phyloP scores from a whole-genome alignment of 2,329 filamentous ascomycete genomes.

The Teratosphaeria epicoccoides region DNA sequence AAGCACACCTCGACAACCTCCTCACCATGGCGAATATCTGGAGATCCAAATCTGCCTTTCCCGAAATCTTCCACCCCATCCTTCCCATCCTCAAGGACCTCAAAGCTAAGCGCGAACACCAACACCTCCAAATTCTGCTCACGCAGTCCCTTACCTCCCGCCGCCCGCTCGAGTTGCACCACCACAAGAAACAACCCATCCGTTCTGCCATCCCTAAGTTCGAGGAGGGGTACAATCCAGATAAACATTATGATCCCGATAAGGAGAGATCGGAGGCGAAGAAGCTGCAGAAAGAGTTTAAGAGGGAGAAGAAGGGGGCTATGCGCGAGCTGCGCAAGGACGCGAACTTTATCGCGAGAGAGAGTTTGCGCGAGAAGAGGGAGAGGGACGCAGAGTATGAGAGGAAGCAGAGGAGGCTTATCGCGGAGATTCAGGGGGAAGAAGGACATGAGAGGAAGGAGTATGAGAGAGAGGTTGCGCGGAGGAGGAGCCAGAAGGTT shows the following conservation, averaged over 20 bases:
- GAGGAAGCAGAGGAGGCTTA: constrained; percentile 83
- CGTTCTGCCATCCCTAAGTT: constrained; percentile 86
- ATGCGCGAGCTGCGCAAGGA: constrained; percentile 93
- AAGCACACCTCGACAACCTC: constrained; percentile 50
- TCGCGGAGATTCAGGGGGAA: constrained; percentile 91
- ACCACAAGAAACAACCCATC: constrained; percentile 80
- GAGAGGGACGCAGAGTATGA: constrained; percentile 88
- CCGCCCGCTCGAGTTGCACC: constrained; percentile 74
- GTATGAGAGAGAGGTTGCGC: constrained; percentile 77
- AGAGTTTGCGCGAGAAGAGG: constrained; percentile 86
- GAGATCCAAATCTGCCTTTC: constrained; percentile 61
- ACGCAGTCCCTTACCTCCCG: constrained; percentile 54
- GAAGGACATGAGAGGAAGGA: constrained; percentile 77
- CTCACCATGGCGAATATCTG: constrained; percentile 61
- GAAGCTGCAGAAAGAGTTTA: constrained; percentile 82
- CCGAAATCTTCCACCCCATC: constrained; percentile 62
- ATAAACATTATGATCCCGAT: constrained; percentile 95
- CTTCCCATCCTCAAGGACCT: constrained; percentile 23
- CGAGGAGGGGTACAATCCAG: constrained; percentile 87
- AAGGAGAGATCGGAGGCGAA: constrained; percentile 74
- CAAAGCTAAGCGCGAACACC: constrained; percentile 39
- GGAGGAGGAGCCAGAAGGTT: constrained; percentile 53
- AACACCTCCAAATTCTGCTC: constrained; percentile 52
- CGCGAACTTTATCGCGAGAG: constrained; percentile 81
- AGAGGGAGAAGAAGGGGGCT: constrained; percentile 89